Base-by-base conservation (phyloP, 2,329 filamentous ascomycete genomes). In the Aspergillus hortae region DNA sequence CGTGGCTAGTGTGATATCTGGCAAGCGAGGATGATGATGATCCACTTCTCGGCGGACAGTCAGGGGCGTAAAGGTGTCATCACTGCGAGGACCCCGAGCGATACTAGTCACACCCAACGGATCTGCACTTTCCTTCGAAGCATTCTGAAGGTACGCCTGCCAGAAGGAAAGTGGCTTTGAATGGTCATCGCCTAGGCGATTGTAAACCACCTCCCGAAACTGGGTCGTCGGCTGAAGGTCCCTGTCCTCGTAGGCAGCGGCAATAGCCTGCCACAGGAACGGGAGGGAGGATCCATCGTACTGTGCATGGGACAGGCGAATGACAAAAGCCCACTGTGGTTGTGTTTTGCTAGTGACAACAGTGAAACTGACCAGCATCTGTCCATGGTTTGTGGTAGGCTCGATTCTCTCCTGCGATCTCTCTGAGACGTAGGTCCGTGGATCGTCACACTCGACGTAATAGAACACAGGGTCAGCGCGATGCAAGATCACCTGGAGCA, bases 401-500 rank as follows among this genome's bases (percentile, higher is more conserved):
- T 19, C 3, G 6, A 14, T 7, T 41, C 33, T 47, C 4, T 40
- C 11, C 12, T 32, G 5, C 3, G 51, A 51, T 9, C 43, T 30
- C 32, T 35, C 32, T 5, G 35, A 15, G 4, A 54, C 15, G 30
- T 48, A 56, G 23, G 23, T 21, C 21, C 44, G 38, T 7, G 46
- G 45, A 36, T 56, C 46, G 4, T 54, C 51, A 41, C 30, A 50
- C 17, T 52, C 14, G 14, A 54, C 33, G n/a, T 44, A 11, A n/a
- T 48, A n/a, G 11, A 58, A 33, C 1, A 35, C 3, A 2, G 51
- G 48, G 2, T 52, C 33, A 14, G 44, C 35, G 2, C 52, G 27
- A 7, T 40, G 38, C 3, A 56, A 46, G 15, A 58, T 41, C 4
- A 54, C 51, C 19, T 54, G 53, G 43, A 52, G 40, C 11, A 54